Evolutionary conservation across 306 rosid genomes (phyloP).

Genomic region (Hippophae rhamnoides): DNA sequence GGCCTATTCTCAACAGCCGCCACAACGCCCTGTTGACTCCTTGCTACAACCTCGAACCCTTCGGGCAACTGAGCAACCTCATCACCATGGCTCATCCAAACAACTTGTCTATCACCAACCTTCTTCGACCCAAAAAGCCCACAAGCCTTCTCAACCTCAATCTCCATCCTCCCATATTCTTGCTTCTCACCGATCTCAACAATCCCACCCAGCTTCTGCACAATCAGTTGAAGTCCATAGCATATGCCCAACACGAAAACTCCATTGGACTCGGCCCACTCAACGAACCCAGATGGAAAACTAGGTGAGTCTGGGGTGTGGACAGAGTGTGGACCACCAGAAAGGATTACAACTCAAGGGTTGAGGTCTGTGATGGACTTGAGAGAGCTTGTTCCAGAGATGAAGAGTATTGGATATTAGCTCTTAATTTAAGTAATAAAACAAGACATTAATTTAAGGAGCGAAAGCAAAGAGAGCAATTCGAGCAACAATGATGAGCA

Average conservation of each 20-base stretch:
- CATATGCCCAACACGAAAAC: slow-evolving; percentile 73
- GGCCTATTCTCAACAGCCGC: slow-evolving; percentile 55
- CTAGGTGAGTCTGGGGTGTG: slow-evolving; percentile 66
- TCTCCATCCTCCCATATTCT: slow-evolving; percentile 92
- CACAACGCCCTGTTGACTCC: slow-evolving; percentile 68
- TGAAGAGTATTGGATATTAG: too few species aligned
- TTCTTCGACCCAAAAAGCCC: slow-evolving; percentile 36
- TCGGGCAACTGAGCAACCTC: slow-evolving; percentile 56
- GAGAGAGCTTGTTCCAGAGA: slow-evolving; percentile 77
- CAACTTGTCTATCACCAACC: slow-evolving; percentile 48
- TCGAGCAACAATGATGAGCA: too few species aligned
- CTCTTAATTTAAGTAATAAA: too few species aligned
- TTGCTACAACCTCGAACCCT: slow-evolving; percentile 62
- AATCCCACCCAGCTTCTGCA: slow-evolving; percentile 73
- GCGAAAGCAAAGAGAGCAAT: too few species aligned
- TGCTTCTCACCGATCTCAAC: slow-evolving; percentile 64
- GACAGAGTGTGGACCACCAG: slow-evolving; percentile 97
- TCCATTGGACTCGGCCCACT: slow-evolving; percentile 61
- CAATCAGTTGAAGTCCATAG: slow-evolving; percentile 83
- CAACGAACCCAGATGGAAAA: slow-evolving; percentile 59
- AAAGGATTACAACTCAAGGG: slow-evolving; percentile 73
- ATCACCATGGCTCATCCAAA: slow-evolving; percentile 99
- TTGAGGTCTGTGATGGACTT: slow-evolving; percentile 50
- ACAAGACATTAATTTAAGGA: too few species aligned
- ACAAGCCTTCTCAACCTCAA: slow-evolving; percentile 29